phyloP scores from a whole-genome alignment of 139 green algal species.

The Gonium pectorale region DNA sequence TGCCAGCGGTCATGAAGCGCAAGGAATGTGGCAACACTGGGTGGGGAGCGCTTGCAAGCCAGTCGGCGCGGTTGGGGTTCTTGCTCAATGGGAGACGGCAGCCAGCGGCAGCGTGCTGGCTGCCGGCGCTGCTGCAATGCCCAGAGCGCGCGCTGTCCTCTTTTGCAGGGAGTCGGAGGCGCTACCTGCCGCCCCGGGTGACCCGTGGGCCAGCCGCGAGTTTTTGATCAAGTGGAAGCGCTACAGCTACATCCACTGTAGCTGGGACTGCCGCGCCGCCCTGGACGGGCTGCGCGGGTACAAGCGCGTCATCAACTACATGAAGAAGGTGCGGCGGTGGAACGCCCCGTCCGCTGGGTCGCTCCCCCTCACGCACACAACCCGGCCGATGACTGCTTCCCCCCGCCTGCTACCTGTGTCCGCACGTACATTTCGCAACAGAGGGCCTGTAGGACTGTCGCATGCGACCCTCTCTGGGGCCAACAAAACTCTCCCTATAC shows the following conservation, averaged over 20 bases:
- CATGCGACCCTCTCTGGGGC: too few relatives aligned
- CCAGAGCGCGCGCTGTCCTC: too few relatives aligned
- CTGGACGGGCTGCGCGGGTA: conserved; percentile 82
- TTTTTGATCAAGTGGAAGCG: conserved; percentile 95
- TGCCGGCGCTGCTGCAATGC: too few relatives aligned
- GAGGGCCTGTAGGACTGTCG: too few relatives aligned
- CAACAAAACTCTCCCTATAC: too few relatives aligned
- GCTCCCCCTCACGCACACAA: background rate
- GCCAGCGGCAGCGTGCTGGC: too few relatives aligned
- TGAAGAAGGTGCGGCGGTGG: conserved; percentile 67
- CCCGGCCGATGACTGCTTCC: background rate
- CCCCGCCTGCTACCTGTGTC: background rate
- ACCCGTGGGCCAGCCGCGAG: conserved; percentile 77
- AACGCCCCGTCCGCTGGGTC: background rate
- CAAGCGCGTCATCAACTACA: conserved; percentile 97
- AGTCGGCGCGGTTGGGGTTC: too few relatives aligned
- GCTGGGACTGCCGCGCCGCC: conserved; percentile 77
- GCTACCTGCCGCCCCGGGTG: conserved; percentile 43
- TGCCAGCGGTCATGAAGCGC: too few relatives aligned
- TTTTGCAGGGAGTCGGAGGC: conserved; percentile 59
- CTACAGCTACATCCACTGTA: conserved; percentile 88
- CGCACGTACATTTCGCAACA: too few relatives aligned
- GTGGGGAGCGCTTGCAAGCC: too few relatives aligned
- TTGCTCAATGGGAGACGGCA: too few relatives aligned
- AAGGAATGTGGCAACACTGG: too few relatives aligned